These are phyloP conservation scores for Russula virescens DNA, from an alignment of 768 basidiomycete species.

Conservation along the genomic window DNA sequence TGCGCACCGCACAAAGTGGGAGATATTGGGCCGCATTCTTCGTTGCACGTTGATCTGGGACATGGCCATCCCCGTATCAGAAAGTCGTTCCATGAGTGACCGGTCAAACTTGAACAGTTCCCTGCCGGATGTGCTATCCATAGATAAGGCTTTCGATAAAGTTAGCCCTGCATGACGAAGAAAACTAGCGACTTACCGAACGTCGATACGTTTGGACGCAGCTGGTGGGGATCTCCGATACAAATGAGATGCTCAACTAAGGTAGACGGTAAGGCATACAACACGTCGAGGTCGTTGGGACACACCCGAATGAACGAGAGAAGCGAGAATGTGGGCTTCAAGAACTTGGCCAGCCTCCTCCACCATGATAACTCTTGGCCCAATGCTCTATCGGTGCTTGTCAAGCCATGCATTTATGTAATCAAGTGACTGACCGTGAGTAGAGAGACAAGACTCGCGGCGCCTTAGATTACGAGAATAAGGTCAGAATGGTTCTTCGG, in stretches of 20 bases:
- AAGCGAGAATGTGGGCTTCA: slow-evolving; percentile 67
- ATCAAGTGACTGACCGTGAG: slow-evolving; percentile 39
- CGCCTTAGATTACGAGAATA: slow-evolving; percentile 38
- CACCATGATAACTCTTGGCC: slow-evolving; percentile 58
- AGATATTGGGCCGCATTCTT: slow-evolving; percentile 69
- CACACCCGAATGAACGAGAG: slow-evolving; percentile 44
- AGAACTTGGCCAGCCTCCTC: slow-evolving; percentile 83
- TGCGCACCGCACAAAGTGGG: slow-evolving; percentile 49
- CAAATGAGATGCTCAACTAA: slow-evolving; percentile 63
- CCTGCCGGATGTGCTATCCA: slow-evolving; percentile 56
- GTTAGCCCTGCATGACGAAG: not conserved
- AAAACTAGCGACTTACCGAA: slow-evolving; percentile 39
- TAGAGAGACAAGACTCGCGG: slow-evolving; percentile 57
- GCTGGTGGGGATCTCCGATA: slow-evolving; percentile 76
- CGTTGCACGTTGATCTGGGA: slow-evolving; percentile 66
- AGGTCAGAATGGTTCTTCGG: not conserved
- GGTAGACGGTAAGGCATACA: not conserved
- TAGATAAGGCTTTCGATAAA: slow-evolving; percentile 48
- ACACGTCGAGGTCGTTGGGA: not conserved
- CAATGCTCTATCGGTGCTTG: slow-evolving; percentile 40
- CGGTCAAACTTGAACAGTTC: slow-evolving; percentile 56
- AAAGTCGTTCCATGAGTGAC: slow-evolving; percentile 71
- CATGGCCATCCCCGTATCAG: slow-evolving; percentile 53
- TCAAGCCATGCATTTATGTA: not conserved
- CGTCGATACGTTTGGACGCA: slow-evolving; percentile 62